Percentiles rank a stretch among this genome's conserved stretches.
These are phyloP conservation scores for Fraxinus excelsior DNA, from an alignment of 257 asterid genomes.

Conservation along the genomic window DNA sequence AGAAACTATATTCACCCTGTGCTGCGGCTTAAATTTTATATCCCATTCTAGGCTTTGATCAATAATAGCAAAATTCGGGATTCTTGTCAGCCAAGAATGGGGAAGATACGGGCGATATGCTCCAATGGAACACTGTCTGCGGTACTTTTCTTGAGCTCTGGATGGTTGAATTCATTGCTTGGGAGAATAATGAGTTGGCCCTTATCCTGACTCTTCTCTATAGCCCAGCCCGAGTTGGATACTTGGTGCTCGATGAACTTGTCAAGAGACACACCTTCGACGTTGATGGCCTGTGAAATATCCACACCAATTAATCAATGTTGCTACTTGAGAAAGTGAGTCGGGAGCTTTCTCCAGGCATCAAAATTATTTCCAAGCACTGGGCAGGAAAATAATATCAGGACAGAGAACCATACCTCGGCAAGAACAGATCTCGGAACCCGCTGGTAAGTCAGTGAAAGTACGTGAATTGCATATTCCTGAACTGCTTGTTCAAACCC, in stretches of 20 bases:
- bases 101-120: constrained; percentile 72
- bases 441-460: constrained; percentile 74
- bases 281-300: constrained; percentile 65
- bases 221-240: constrained; percentile 59
- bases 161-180: constrained; percentile 71
- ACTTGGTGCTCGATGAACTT: constrained; percentile 76
- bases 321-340: background rate
- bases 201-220: constrained; percentile 61
- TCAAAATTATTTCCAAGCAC: background rate
- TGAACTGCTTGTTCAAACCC: constrained; percentile 94
- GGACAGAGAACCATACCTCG: constrained; percentile 60
- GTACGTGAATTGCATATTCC: constrained; percentile 78
- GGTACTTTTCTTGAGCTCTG: constrained; percentile 68
- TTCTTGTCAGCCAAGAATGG: constrained; percentile 60
- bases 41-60: background rate
- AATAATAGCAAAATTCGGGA: background rate
- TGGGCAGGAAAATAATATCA: background rate
- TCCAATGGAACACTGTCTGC: constrained; percentile 72
- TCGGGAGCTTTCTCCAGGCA: background rate
- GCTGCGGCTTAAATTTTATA: background rate
- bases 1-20: too few relatives aligned
- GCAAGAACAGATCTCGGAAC: constrained; percentile 76
- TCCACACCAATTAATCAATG: background rate
- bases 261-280: constrained; percentile 72
- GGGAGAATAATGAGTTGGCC: constrained; percentile 66